Evolutionary conservation across 2,329 filamentous ascomycete genomes (phyloP), one percentile per base, ranked within the genome.

Genomic region (Aspergillus tanneri): DNA sequence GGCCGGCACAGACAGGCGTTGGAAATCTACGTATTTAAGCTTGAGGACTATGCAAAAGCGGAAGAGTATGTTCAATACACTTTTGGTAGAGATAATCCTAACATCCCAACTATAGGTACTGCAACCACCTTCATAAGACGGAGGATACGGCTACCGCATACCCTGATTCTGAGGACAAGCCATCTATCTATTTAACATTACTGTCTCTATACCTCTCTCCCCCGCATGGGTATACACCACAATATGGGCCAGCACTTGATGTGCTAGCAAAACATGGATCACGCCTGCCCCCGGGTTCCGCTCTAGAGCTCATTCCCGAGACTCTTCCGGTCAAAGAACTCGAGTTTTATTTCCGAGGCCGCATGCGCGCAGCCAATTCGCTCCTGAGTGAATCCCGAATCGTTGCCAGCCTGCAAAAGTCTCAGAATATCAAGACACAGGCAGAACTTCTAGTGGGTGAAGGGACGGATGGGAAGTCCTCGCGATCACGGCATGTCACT

Each of bases 1-100:
- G 90, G 89, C 5, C 87, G 92, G 60, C 91, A 99, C 72, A 91
- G 90, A 65, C 90, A 97, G 70, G 93, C 93, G 0, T 75, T 99
- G n/a, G 87, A 93, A 65, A 96, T 99, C 43, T 99, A 96, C 66
- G 92, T 97, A 22, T 99, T 96, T 72, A 93, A 92, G 68, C 82
- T 99, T 68, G 76, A 87, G 57, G 86, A 96, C 67, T 92, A 88
- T 54, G 76, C 74, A 10, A 97, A 96, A 70, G 93, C 93, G 24
- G 93, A 99, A 79, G 90, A 96, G 86, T 96, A 74, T 53, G 84
- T 77, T 38, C 11, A 22, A 40, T 21, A n/a, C 32, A 27, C n/a
- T 6, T 6, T 22, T 28, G 24, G 27, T 12, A 11, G 38, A 16
- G 22, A n/a, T 7, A 21, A 11, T 30, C 39, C 50, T 63, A 52